These are phyloP conservation scores for Aechmea fasciata DNA, from an alignment of 176 grass and related monocot genomes.

Conservation along the genomic window DNA sequence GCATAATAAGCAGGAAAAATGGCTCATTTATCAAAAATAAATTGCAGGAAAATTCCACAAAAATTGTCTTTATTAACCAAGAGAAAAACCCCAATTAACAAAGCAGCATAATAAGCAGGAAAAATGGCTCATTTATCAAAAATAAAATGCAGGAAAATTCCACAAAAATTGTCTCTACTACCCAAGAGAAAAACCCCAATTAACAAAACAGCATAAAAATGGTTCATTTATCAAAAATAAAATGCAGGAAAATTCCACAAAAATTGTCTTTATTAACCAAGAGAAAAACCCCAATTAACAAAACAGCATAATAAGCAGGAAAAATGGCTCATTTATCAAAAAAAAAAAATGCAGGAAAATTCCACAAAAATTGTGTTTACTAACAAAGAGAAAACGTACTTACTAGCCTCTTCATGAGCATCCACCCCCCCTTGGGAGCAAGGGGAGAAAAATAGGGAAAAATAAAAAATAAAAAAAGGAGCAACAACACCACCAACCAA, in stretches of 20 bases:
- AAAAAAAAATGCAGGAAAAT: neutral
- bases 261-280: constrained; percentile 16
- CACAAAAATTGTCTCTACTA: too few relatives aligned
- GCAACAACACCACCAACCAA: neutral
- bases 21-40: neutral
- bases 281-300: neutral
- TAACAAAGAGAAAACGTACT: constrained; percentile 44
- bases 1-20: constrained; percentile 8
- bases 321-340: constrained; percentile 7
- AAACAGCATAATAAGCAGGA: neutral
- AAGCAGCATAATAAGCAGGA: neutral
- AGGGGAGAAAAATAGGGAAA: too few relatives aligned
- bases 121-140: constrained; percentile 6
- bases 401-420: constrained; percentile 81
- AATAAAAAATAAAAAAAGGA: neutral
- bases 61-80: constrained; percentile 16
- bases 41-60: neutral
- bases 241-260: neutral
- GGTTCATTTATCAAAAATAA: neutral
- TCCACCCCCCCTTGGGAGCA: constrained; percentile 11
- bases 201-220: neutral
- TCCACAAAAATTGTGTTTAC: constrained; percentile 10
- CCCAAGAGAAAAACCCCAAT: too few relatives aligned
- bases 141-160: neutral
- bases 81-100: neutral